These are phyloP conservation scores for Ligustrum vulgare DNA, from an alignment of 257 asterid genomes.

Conservation along the genomic window DNA sequence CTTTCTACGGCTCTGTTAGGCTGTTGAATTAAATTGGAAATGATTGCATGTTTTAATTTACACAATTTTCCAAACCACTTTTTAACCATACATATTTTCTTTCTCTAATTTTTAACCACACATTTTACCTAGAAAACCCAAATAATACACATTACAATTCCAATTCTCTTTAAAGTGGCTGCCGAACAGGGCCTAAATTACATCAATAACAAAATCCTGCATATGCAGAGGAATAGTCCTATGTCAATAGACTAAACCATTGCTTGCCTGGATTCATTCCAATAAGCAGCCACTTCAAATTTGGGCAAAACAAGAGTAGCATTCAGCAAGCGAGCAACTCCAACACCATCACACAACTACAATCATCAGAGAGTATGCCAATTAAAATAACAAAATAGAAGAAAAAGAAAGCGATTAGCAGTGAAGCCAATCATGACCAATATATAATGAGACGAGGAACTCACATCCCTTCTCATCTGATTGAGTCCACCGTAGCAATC, in stretches of 20 bases:
- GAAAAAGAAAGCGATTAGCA: background rate
- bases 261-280: conserved; percentile 93
- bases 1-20: too few relatives aligned
- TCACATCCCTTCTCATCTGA: conserved; percentile 99
- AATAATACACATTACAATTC: too few relatives aligned
- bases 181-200: too few relatives aligned
- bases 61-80: too few relatives aligned
- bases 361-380: conserved; percentile 15
- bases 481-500: conserved; percentile 99
- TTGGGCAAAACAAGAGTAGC: conserved; percentile 98
- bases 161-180: too few relatives aligned
- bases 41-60: too few relatives aligned
- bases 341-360: conserved; percentile 99
- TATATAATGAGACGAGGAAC: conserved; percentile 28
- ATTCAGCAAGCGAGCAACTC: conserved; percentile 89
- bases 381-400: conserved; percentile 8
- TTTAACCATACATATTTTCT: too few relatives aligned
- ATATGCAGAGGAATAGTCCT: background rate
- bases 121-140: too few relatives aligned
- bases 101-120: too few relatives aligned
- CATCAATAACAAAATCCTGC: background rate
- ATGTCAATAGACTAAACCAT: background rate
- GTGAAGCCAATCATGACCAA: background rate
- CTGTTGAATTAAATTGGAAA: too few relatives aligned
- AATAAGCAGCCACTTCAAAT: conserved; percentile 96